Evolutionary conservation across 2,329 filamentous ascomycete genomes (phyloP).

Genomic region (Periconia macrospinosa): DNA sequence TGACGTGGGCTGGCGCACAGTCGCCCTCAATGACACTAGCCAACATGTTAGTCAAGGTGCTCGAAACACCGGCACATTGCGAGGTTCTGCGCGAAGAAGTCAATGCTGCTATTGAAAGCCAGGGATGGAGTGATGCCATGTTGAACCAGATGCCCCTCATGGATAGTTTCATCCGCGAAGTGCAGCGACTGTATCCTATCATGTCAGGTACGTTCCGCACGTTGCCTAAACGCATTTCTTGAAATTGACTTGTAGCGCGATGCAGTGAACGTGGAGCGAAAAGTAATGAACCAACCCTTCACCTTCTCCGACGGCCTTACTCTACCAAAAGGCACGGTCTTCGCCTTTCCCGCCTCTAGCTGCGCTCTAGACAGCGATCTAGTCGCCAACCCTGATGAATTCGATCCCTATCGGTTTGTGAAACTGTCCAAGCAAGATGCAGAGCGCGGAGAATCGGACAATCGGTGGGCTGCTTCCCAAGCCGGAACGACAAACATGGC

Average conservation of each 20-base stretch:
- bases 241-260: neutral
- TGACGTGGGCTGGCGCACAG: too few relatives aligned
- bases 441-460: neutral
- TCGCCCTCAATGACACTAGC: too few relatives aligned
- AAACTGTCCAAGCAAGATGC: neutral
- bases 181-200: neutral
- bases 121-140: neutral
- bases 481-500: neutral
- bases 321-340: neutral
- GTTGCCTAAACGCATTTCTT: too few relatives aligned
- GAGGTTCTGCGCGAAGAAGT: neutral
- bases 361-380: neutral
- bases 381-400: neutral
- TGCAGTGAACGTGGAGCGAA: too few relatives aligned
- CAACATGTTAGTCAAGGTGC: too few relatives aligned
- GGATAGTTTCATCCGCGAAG: neutral
- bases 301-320: slow-evolving; percentile 1
- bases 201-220: neutral
- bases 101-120: neutral
- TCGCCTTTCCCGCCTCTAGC: neutral
- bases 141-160: neutral
- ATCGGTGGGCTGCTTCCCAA: neutral
- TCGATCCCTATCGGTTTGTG: neutral
- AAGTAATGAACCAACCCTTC: neutral
- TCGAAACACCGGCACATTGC: too few relatives aligned